A percentile compares a stretch with the other conserved stretches of the same genome.
These are phyloP conservation scores for Favolaschia claudopus DNA, from an alignment of 768 basidiomycete genomes.

Conservation along the genomic window DNA sequence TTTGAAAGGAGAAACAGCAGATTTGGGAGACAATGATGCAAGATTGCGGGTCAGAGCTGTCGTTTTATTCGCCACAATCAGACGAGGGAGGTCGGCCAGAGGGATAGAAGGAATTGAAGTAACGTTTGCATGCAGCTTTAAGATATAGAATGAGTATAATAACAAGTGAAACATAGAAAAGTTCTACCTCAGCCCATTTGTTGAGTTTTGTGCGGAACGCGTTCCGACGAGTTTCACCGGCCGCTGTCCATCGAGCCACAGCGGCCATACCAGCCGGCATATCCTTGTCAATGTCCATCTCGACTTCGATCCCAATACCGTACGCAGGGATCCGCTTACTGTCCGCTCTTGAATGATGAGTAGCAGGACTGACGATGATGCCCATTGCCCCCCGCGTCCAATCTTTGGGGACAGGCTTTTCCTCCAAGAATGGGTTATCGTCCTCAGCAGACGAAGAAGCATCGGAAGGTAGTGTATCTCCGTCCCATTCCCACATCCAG, in stretches of 20 bases:
- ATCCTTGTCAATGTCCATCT: conserved; percentile 83
- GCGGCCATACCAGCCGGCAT: conserved; percentile 88
- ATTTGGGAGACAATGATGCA: conserved; percentile 79
- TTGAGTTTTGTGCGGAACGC: conserved; percentile 67
- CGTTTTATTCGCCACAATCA: conserved; percentile 59
- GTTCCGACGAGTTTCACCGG: conserved; percentile 64
- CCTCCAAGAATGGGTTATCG: conserved; percentile 75
- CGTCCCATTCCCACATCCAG: conserved; percentile 93
- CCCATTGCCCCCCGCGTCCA: conserved; percentile 88
- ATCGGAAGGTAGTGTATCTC: conserved; percentile 45
- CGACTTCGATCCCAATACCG: conserved; percentile 87
- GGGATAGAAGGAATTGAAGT: conserved; percentile 64
- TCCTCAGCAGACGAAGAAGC: conserved; percentile 49
- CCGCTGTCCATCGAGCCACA: conserved; percentile 87
- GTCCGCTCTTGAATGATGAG: conserved; percentile 71
- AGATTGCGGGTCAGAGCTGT: conserved; percentile 76
- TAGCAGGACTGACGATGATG: conserved; percentile 73
- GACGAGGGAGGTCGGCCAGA: conserved; percentile 67
- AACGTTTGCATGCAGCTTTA: conserved; percentile 59
- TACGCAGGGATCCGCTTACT: conserved; percentile 80
- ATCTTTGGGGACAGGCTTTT: conserved; percentile 54
- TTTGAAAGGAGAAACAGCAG: conserved; percentile 50
- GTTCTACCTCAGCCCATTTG: conserved; percentile 67
- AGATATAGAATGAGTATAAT: conserved; percentile 8
- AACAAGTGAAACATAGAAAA: background rate